phyloP scores from a whole-genome alignment of 2,329 filamentous ascomycete genomes.

The Huntiella omanensis region DNA sequence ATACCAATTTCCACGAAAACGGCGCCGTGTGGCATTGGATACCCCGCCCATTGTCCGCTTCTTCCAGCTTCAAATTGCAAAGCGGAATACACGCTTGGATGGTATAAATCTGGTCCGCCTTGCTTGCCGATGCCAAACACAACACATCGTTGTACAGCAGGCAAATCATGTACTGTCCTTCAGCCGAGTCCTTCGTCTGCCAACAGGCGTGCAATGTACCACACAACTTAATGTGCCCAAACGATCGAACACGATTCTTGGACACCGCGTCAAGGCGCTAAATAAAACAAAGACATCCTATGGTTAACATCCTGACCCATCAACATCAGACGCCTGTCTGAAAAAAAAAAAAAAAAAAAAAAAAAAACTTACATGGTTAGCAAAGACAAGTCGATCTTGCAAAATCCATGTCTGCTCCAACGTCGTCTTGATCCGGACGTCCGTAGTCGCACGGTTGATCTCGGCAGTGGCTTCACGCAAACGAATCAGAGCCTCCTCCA shows the following conservation, averaged over 20 bases:
- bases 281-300: not conserved
- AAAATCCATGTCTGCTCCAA: slow-evolving; percentile 72
- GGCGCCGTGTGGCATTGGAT: slow-evolving; percentile 73
- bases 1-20: slow-evolving; percentile 82
- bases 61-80: slow-evolving; percentile 45
- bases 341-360: not conserved
- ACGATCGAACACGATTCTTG: slow-evolving; percentile 51
- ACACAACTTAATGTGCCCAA: slow-evolving; percentile 66
- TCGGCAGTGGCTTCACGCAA: slow-evolving; percentile 57
- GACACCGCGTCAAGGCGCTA: slow-evolving; percentile 33
- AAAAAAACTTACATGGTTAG: slow-evolving; percentile 39
- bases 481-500: slow-evolving; percentile 53
- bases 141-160: slow-evolving; percentile 68
- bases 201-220: slow-evolving; percentile 72
- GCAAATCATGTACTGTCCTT: slow-evolving; percentile 69
- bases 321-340: not conserved
- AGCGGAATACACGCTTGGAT: slow-evolving; percentile 59
- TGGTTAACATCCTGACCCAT: not conserved
- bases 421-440: slow-evolving; percentile 45
- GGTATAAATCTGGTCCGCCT: slow-evolving; percentile 47
- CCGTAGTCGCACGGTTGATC: slow-evolving; percentile 72
- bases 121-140: slow-evolving; percentile 51
- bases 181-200: slow-evolving; percentile 47
- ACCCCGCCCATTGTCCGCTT: slow-evolving; percentile 60
- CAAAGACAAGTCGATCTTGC: slow-evolving; percentile 62